phyloP scores from a whole-genome alignment of 2,329 filamentous ascomycete species.

The Tolypocladium ovalisporum region DNA sequence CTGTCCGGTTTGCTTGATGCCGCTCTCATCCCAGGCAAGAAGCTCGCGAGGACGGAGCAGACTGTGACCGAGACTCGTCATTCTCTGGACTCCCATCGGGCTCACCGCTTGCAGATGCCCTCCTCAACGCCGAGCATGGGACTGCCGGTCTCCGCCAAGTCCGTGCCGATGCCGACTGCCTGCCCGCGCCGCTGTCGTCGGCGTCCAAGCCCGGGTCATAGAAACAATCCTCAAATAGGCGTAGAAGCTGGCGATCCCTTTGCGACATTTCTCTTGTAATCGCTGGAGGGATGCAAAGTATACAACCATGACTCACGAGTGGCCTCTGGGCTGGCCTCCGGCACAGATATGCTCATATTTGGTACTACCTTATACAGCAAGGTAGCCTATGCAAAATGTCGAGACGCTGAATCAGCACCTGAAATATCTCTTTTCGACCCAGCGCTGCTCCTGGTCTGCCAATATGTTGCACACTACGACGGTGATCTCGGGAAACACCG shows the following conservation, averaged over 20 bases:
- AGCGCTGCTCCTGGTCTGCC: constrained; percentile 72
- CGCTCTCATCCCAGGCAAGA: neutral
- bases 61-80: neutral
- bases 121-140: neutral
- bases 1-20: too few relatives aligned
- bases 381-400: neutral
- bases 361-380: too few relatives aligned
- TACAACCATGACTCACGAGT: neutral
- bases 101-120: neutral
- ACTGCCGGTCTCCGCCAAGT: neutral
- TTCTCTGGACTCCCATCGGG: neutral
- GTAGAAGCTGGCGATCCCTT: too few relatives aligned
- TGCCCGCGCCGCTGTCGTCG: neutral
- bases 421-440: constrained; percentile 85
- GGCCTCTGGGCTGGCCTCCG: neutral
- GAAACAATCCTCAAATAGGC: neutral
- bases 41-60: too few relatives aligned
- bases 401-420: constrained; percentile 50
- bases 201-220: neutral
- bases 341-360: neutral
- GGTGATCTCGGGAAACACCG: constrained; percentile 78
- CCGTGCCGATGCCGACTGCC: neutral
- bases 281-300: too few relatives aligned
- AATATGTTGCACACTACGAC: constrained; percentile 79
- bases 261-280: too few relatives aligned